Base-by-base conservation (phyloP, 179 eudicot genomes). In the Spergularia azorica region DNA sequence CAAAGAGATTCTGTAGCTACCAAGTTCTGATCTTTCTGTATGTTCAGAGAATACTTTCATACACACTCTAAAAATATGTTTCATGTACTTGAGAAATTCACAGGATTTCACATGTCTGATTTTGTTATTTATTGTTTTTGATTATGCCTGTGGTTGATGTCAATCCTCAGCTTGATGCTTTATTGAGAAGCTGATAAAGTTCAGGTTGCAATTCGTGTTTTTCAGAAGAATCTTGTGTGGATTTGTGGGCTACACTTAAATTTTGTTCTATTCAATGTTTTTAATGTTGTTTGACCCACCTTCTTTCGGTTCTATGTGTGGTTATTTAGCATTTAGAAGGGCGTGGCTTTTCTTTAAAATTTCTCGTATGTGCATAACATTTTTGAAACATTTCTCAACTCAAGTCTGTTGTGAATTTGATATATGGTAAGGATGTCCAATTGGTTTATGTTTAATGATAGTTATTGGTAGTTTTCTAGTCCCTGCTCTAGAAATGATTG, bases 11-110 rank as follows among this genome's bases (percentile, higher is more conserved):
- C 57, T 61, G 66, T 77, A 26, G 32, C 32, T 39, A 54, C 62
- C 26, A 32, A 73, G 70, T 55, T 77, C 51, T 81, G 64, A 73
- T 77, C 32, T 67, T 20, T 67, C 54, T 77, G 81, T 69, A 69
- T 60, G 84, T 81, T 67, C 75, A 32, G 8, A 67, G 84, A 63
- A 82, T 75, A 56, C 64, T 74, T 74, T 79, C 78, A 74, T 46
- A 20, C 62, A 38, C 43, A 72, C 46, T 43, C 12, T 18, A 32
- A 60, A 56, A 32, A 16, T 26, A 55, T 55, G 62, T 64, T 59
- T 72, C 36, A 64, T 69, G 69, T 39, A 65, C 17, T 61, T 36
- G n/a, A 20, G 70, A 62, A 8, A 39, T 51, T 63, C 57, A 67
- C 41, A 57, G 26, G 58, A 43, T 67, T 67, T 50, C 56, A 20